These are phyloP conservation scores for Penicillium riverlandense DNA, from an alignment of 495 filamentous ascomycete genomes.

Conservation along the genomic window DNA sequence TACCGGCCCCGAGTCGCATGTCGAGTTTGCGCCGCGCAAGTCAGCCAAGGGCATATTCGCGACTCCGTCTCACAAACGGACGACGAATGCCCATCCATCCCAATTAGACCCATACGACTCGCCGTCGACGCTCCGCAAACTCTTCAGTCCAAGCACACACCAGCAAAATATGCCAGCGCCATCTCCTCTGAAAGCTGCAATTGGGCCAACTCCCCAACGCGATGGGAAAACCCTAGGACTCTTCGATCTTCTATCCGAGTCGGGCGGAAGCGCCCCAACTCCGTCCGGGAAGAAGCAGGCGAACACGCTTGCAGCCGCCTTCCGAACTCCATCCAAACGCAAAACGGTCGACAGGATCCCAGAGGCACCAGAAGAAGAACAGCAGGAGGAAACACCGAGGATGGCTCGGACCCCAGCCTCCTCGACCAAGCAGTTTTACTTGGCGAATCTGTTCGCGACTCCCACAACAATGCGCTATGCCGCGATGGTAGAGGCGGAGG, in stretches of 20 bases:
- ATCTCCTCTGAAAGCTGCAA: conserved; percentile 32
- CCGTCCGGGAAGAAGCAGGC: conserved; percentile 28
- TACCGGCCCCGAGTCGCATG: conserved; percentile 11
- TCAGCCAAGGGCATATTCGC: conserved; percentile 25
- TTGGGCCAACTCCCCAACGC: conserved; percentile 88
- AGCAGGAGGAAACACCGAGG: conserved; percentile 27
- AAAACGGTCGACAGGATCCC: conserved; percentile 21
- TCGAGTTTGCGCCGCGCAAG: conserved; percentile 24
- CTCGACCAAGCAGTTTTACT: conserved; percentile 49
- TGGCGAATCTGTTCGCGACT: conserved; percentile 58
- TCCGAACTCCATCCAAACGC: conserved; percentile 35
- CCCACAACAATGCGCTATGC: conserved; percentile 46
- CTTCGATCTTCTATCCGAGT: conserved; percentile 76
- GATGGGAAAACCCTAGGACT: conserved; percentile 81
- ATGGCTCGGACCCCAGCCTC: conserved; percentile 58
- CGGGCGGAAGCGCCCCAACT: conserved; percentile 41
- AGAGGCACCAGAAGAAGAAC: conserved; percentile 23
- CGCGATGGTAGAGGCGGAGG: conserved; percentile 30
- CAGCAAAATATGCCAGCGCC: conserved; percentile 28
- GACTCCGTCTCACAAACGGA: conserved; percentile 41
- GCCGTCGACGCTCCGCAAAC: conserved; percentile 47
- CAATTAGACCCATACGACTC: conserved; percentile 51
- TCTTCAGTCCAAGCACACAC: conserved; percentile 53
- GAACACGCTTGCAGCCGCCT: conserved; percentile 21
- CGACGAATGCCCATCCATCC: conserved; percentile 31